Conservation (phyloP, 495 filamentous ascomycete species). For the Saxophila tyrrhenica region DNA sequence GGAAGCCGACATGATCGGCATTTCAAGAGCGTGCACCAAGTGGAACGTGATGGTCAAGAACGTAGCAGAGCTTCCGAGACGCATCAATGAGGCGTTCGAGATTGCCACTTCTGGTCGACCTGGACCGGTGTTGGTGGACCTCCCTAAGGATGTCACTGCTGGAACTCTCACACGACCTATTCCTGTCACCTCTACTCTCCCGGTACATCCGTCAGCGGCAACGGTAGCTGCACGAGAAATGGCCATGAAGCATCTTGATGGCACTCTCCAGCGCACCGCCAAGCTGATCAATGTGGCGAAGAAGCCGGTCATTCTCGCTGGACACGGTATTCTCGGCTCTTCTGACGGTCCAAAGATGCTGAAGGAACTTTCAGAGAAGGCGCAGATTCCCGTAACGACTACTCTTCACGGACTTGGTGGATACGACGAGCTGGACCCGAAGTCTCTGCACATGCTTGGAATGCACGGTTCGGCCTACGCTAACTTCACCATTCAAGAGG, state of each 20-base stretch:
- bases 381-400: conserved; percentile 65
- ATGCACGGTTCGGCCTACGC: conserved; percentile 75
- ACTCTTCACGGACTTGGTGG: conserved; percentile 66
- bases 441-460: conserved; percentile 70
- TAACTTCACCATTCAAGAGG: conserved; percentile 69
- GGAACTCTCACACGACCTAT: conserved; percentile 55
- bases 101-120: conserved; percentile 67
- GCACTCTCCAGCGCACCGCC: conserved; percentile 51
- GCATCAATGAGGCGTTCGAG: conserved; percentile 79
- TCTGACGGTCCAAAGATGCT: conserved; percentile 57
- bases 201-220: conserved; percentile 57
- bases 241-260: conserved; percentile 45
- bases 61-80: conserved; percentile 60
- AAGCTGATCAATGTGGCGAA: conserved; percentile 60
- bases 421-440: conserved; percentile 67
- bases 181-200: conserved; percentile 51
- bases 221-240: conserved; percentile 51
- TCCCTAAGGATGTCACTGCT: conserved; percentile 70
- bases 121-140: conserved; percentile 68
- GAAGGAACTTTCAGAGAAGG: conserved; percentile 57
- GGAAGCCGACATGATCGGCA: conserved; percentile 67
- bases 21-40: conserved; percentile 68
- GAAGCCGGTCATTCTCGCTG: conserved; percentile 67
- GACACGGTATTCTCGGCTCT: conserved; percentile 54
- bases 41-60: conserved; percentile 82